Evolutionary conservation across 164 flowering plant genomes (phyloP), one percentile per base, ranked within the genome.

Genomic region (Cinnamomum micranthum): DNA sequence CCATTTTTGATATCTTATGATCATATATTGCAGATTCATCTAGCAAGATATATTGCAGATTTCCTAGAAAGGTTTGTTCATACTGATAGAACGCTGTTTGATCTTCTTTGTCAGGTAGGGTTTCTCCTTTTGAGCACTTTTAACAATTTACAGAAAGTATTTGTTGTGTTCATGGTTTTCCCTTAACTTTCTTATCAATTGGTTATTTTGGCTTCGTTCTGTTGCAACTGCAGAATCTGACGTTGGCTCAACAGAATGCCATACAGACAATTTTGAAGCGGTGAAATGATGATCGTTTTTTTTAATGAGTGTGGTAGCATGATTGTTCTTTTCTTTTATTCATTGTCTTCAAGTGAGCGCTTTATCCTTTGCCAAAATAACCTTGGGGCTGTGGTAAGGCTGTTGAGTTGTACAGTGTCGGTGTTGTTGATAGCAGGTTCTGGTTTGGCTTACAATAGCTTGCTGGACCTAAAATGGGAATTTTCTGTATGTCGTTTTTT

Each of bases 101-200:
- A 88, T 80, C 84, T 83, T 82, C 89, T 95, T 62, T 87, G 82
- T 70, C 88, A 92, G 99, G 99, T 92, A 22, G 47, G 20, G 15
- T 47, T 70, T 55, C 62, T 11, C 73, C 63, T 41, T 19, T n/a
- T 23, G 5, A 50, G 31, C 6, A 47, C n/a, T 15, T 41, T 15
- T 6, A 55, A 50, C 14, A 47, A 4, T 19, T 51, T n/a, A 9
- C 55, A 63, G 13, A 13, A 50, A 51, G 59, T 70, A 47, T 50
- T 70, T 24, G 35, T 47, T 47, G 47, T 41, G 47, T 51, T 22
- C 27, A 0, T 28, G 72, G 59, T 51, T 55, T 51, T 24, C 31
- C 47, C 22, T 17, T 31, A 33, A 33, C 24, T 60, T 19, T 25
- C 35, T 24, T 25, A 58, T 71, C 22, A 9, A 14, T 55, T 35